Percentiles rank a stretch among this genome's conserved stretches.
Conservation (phyloP, 2,329 filamentous ascomycete genomes). For the Berkeleyomyces rouxiae region DNA sequence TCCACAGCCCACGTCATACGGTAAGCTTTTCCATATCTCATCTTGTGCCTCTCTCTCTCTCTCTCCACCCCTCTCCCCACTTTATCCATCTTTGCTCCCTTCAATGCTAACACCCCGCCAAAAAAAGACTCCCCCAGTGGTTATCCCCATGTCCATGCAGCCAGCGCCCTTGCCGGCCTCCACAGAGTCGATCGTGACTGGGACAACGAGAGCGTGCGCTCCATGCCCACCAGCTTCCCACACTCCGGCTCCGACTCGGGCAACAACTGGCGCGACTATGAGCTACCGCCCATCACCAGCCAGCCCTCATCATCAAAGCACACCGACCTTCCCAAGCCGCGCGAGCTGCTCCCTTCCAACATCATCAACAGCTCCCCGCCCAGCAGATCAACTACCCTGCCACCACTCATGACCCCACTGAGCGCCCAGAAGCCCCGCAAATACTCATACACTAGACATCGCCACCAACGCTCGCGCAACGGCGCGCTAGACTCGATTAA, state of each 20-base stretch:
- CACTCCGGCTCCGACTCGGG: constrained; percentile 1
- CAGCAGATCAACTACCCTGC: constrained; percentile 73
- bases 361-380: constrained; percentile 69
- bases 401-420: constrained; percentile 60
- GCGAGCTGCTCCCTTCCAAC: constrained; percentile 60
- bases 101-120: constrained; percentile 15
- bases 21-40: background rate
- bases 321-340: constrained; percentile 29
- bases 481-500: constrained; percentile 1
- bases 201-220: constrained; percentile 6
- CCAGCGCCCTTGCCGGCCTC: constrained; percentile 3
- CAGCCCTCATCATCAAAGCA: background rate
- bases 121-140: background rate
- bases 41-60: constrained; percentile 17
- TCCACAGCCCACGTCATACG: background rate
- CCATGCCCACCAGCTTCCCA: constrained; percentile 3
- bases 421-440: constrained; percentile 63
- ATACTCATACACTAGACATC: constrained; percentile 68
- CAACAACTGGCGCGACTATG: constrained; percentile 4
- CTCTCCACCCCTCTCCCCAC: constrained; percentile 13
- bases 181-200: constrained; percentile 7
- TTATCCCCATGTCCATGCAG: constrained; percentile 8
- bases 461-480: constrained; percentile 46
- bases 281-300: constrained; percentile 8
- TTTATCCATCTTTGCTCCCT: background rate